phyloP scores from a whole-genome alignment of 441 rosid species.

The Gossypium lobatum region DNA sequence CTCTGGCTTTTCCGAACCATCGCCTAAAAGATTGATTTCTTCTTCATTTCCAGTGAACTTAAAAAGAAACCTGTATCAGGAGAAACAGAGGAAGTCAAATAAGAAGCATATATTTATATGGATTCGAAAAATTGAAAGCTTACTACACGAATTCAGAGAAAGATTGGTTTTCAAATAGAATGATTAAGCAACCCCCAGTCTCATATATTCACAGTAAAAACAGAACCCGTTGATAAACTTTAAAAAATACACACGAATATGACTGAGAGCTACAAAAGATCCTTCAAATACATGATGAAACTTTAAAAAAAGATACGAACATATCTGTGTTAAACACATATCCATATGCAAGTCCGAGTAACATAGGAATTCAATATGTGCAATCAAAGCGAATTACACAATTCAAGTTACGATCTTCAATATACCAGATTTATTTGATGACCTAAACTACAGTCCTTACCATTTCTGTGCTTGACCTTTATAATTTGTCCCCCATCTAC shows the following conservation, averaged over 20 bases:
- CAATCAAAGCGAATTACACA: background rate
- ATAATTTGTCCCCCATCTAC: conserved; percentile 55
- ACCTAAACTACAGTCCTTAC: conserved; percentile 22
- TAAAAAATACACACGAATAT: too few species aligned
- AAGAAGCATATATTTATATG: background rate
- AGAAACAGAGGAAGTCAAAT: background rate
- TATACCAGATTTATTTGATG: background rate
- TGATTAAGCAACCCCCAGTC: background rate
- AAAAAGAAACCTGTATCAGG: conserved; percentile 50
- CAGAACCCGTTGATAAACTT: too few species aligned
- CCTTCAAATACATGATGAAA: background rate
- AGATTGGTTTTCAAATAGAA: background rate
- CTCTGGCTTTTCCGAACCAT: conserved; percentile 61
- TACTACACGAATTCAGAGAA: background rate
- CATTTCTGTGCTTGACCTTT: conserved; percentile 78
- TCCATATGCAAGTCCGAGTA: background rate
- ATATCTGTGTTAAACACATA: background rate
- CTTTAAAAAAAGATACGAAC: background rate
- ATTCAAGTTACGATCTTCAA: background rate
- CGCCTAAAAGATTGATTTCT: conserved; percentile 62
- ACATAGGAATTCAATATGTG: background rate
- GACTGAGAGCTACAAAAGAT: background rate
- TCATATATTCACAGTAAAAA: too few species aligned
- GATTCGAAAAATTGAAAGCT: background rate
- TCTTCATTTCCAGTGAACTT: conserved; percentile 59